These are phyloP conservation scores for Sarocladiaceae sp. DNA, from an alignment of 2,329 filamentous ascomycete genomes.

Conservation along the genomic window DNA sequence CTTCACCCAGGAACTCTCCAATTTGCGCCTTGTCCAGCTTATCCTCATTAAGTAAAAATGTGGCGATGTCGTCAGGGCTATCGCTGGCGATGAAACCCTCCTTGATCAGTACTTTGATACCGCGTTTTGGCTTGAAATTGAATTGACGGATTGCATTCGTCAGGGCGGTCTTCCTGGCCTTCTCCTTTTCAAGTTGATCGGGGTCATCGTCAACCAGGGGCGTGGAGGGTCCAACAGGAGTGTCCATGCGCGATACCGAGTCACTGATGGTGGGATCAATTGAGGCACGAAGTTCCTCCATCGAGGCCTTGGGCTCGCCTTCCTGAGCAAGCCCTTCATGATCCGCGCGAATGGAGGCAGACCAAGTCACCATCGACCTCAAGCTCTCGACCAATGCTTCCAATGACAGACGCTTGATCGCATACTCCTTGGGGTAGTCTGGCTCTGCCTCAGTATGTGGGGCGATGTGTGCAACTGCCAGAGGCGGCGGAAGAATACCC, in stretches of 20 bases:
- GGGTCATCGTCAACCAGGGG: constrained; percentile 82
- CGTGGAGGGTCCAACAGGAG: constrained; percentile 57
- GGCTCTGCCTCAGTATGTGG: constrained; percentile 57
- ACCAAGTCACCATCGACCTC: constrained; percentile 90
- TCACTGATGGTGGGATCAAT: constrained; percentile 67
- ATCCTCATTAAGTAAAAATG: constrained; percentile 77
- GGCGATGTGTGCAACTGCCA: constrained; percentile 74
- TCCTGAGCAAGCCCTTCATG: constrained; percentile 17
- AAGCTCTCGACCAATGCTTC: constrained; percentile 86
- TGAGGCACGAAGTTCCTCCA: constrained; percentile 50
- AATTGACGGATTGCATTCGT: constrained; percentile 86
- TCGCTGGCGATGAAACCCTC: constrained; percentile 85
- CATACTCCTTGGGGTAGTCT: constrained; percentile 81
- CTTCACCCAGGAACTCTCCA: constrained; percentile 92
- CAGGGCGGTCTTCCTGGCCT: constrained; percentile 88
- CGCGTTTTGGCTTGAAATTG: constrained; percentile 96
- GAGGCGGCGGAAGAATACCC: constrained; percentile 78
- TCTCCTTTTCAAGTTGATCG: constrained; percentile 88
- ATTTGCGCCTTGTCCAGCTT: constrained; percentile 86
- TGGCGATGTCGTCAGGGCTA: constrained; percentile 75
- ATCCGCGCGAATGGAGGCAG: constrained; percentile 61
- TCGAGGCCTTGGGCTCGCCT: constrained; percentile 31
- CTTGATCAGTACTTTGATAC: constrained; percentile 76
- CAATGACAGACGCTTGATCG: constrained; percentile 83
- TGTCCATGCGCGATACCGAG: constrained; percentile 58